Evolutionary conservation across 1,139 yeast genomes (phyloP).

Genomic region (Lodderomyces elongisporus): DNA sequence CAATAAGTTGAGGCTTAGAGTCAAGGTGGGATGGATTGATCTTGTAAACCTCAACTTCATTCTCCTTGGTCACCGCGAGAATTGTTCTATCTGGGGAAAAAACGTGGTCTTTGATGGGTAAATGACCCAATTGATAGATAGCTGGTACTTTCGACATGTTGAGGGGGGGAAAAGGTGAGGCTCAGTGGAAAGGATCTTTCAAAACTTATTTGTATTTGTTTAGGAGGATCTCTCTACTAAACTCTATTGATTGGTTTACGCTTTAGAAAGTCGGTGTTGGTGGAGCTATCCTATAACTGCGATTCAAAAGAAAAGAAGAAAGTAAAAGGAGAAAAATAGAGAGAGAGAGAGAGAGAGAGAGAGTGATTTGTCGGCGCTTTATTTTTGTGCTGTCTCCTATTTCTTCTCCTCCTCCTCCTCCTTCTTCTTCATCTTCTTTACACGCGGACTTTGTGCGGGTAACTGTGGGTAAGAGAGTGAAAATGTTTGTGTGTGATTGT

Average conservation of each 20-base stretch:
- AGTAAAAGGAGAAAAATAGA: not conserved
- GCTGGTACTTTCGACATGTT: conserved; percentile 27
- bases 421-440: too few species aligned
- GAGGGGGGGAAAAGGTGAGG: too few species aligned
- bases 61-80: conserved; percentile 80
- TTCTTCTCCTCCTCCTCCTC: too few species aligned
- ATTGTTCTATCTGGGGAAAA: conserved; percentile 65
- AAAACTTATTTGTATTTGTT: conserved; percentile 1
- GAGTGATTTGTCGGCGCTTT: too few species aligned
- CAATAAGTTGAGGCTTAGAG: conserved; percentile 46
- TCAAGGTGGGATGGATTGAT: conserved; percentile 32
- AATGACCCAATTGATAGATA: conserved; percentile 66
- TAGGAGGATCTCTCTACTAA: conserved; percentile 38
- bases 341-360: not conserved
- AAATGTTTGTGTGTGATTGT: too few species aligned
- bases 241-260: conserved; percentile 1
- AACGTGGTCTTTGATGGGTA: conserved; percentile 87
- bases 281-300: not conserved
- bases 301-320: not conserved
- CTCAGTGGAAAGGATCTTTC: not conserved
- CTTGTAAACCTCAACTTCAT: conserved; percentile 69
- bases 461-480: too few species aligned
- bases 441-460: too few species aligned
- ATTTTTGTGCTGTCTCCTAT: too few species aligned
- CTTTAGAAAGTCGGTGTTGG: not conserved